Evolutionary conservation across 192 early-diverging fungal genomes (phyloP), one percentile per base, ranked within the genome.

Genomic region (Irineochytrium annulatum): DNA sequence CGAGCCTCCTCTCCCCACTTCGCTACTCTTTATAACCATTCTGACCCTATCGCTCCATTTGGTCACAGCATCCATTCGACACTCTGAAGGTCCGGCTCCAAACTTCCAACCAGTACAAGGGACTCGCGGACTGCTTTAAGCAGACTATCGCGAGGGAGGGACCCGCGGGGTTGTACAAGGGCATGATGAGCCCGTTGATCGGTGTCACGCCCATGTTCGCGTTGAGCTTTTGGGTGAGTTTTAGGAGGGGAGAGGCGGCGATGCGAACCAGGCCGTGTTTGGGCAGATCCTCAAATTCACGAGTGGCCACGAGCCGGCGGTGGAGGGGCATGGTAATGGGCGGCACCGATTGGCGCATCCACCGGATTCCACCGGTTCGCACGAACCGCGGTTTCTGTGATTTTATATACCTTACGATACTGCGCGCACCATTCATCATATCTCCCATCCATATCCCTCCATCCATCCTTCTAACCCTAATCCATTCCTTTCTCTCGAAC

Each of bases 121-220:
- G 90, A 62, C 87, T 90, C 24, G 68, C 83, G n/a, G 92, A 98
- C 70, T 93, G 91, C 69, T 89, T 93, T 77, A 81, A 82, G 74
- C 84, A 95, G 78, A 94, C 91, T 17, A 64, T 98, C 34, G 90
- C 87, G 33, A 89, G 87, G 64, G 94, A 92, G 70, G 96, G 96
- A 43, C 49, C 96, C 43, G 75, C 84, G 35, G 94, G 92, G 60
- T 80, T 99, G 49, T 99, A 99, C 85, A 88, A 89, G 43, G 96
- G 96, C 39, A 95, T 97, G 89, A 82, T 86, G 3, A 85, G 94
- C 14, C 96, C 96, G 35, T 74, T 99, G 28, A 79, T 91, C 35
- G 93, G 93, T 37, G 89, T 94, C 26, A 99, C 96, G 28, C 93
- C 96, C 31, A 92, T 97, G 73, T 95, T 93, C 77, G 93, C 94